A percentile compares a stretch with the other conserved stretches of the same genome.
Evolutionary conservation across 805 yeast species (phyloP).

Genomic region (Candida alai): DNA sequence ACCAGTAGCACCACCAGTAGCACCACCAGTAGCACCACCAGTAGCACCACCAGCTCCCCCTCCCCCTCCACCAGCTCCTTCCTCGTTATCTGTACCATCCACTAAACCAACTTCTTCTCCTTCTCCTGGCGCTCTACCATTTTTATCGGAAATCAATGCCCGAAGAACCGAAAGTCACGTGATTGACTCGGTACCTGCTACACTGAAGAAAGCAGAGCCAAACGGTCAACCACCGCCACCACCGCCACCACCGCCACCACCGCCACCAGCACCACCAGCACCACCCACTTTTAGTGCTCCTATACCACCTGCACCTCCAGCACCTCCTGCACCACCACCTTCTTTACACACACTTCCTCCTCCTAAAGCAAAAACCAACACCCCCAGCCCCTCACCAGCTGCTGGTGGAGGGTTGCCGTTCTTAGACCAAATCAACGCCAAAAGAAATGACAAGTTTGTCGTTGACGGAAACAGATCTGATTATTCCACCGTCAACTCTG

Average conservation of each 20-base stretch:
- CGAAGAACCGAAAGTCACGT: constrained; percentile 51
- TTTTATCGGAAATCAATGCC: constrained; percentile 54
- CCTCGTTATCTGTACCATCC: constrained; percentile 11
- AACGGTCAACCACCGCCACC: constrained; percentile 9
- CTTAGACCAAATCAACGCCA: constrained; percentile 54
- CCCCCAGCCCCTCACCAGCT: constrained; percentile 13
- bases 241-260: constrained; percentile 8
- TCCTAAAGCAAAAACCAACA: constrained; percentile 9
- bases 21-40: constrained; percentile 9
- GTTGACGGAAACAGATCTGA: constrained; percentile 28
- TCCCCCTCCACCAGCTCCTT: constrained; percentile 15
- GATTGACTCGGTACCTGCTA: constrained; percentile 32
- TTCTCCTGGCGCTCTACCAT: constrained; percentile 44
- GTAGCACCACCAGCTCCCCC: constrained; percentile 11
- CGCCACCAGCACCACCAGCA: constrained; percentile 12
- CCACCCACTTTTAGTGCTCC: constrained; percentile 15
- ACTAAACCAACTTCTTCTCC: constrained; percentile 14
- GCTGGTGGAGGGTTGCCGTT: constrained; percentile 50
- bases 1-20: constrained; percentile 7
- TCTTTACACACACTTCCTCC: constrained; percentile 7
- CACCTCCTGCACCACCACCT: constrained; percentile 12
- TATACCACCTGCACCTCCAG: constrained; percentile 14
- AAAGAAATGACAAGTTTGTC: constrained; percentile 48
- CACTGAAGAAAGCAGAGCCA: too few relatives aligned
- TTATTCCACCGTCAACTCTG: constrained; percentile 14